A percentile compares a stretch with the other conserved stretches of the same genome.
These are phyloP conservation scores for Pleurostoma richardsiae DNA, from an alignment of 2,329 filamentous ascomycete species.

Conservation along the genomic window DNA sequence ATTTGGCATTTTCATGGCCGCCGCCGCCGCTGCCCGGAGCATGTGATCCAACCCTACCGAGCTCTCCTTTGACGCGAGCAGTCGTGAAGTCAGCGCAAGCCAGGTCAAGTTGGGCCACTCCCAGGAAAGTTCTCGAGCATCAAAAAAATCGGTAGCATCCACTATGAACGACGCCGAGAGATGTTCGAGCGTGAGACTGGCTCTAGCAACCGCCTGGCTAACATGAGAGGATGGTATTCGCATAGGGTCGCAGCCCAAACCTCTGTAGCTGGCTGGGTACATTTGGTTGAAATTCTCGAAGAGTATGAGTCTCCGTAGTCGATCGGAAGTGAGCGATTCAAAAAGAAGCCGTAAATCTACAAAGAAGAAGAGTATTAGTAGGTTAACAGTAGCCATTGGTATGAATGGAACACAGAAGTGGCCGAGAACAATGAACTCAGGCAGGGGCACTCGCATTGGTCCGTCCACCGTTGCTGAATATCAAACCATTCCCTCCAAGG, in stretches of 20 bases:
- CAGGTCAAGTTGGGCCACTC: constrained; percentile 23
- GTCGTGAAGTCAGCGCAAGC: constrained; percentile 22
- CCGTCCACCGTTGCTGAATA: constrained; percentile 4
- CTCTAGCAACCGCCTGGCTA: constrained; percentile 14
- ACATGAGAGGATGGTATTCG: constrained; percentile 13
- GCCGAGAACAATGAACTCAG: constrained; percentile 1
- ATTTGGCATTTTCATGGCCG: constrained; percentile 21
- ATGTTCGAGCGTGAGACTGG: constrained; percentile 20
- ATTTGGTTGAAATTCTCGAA: constrained; percentile 26
- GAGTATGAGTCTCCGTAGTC: constrained; percentile 14
- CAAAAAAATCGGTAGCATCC: constrained; percentile 23
- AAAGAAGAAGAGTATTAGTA: constrained; percentile 7
- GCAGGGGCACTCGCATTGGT: constrained; percentile 12
- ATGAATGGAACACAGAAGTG: constrained; percentile 10
- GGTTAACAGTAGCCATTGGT: neutral
- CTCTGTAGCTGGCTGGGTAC: constrained; percentile 14
- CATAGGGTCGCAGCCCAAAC: constrained; percentile 7
- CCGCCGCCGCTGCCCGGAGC: constrained; percentile 15
- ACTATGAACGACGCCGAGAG: constrained; percentile 22
- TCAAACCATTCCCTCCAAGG: constrained; percentile 21
- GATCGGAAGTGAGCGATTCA: constrained; percentile 9
- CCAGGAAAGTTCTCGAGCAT: constrained; percentile 12
- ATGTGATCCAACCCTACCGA: constrained; percentile 12
- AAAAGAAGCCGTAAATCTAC: constrained; percentile 14
- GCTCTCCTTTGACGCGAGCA: constrained; percentile 15